Conservation (phyloP, 495 filamentous ascomycete species). For the Symbiotaphrina buchneri region DNA sequence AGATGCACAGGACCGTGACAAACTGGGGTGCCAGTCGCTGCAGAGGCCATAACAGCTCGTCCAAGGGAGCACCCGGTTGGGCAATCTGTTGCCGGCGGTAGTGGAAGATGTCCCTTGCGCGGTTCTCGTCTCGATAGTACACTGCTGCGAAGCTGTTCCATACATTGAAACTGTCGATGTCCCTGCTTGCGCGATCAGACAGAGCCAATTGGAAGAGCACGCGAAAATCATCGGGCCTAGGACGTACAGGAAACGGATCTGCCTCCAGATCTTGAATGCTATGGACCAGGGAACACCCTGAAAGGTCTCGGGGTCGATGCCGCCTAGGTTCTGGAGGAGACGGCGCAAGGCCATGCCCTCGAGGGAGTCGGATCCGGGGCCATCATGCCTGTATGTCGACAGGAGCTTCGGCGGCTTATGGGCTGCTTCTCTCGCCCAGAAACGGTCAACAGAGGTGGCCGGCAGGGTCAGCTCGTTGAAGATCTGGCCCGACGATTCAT, state of each 20-base stretch:
- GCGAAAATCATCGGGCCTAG: slow-evolving; percentile 1
- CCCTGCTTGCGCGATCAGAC: slow-evolving; percentile 3
- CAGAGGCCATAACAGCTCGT: slow-evolving; percentile 7
- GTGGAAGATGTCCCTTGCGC: neutral
- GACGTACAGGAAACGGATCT: slow-evolving; percentile 1
- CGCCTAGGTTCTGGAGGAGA: slow-evolving; percentile 4
- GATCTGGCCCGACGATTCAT: too few relatives aligned
- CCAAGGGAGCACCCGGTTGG: slow-evolving; percentile 5
- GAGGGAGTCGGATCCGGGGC: too few relatives aligned
- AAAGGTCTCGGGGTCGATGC: slow-evolving; percentile 8
- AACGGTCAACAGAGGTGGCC: too few relatives aligned
- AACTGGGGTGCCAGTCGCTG: slow-evolving; percentile 6
- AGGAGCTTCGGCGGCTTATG: too few relatives aligned
- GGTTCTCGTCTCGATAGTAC: slow-evolving; percentile 6
- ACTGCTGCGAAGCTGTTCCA: slow-evolving; percentile 10
- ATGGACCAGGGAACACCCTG: slow-evolving; percentile 7
- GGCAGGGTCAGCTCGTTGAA: too few relatives aligned
- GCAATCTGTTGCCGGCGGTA: slow-evolving; percentile 5
- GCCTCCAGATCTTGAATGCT: slow-evolving; percentile 8
- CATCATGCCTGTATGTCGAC: too few relatives aligned
- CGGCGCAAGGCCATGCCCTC: slow-evolving; percentile 6
- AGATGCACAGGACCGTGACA: slow-evolving; percentile 10
- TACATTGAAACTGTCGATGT: slow-evolving; percentile 9
- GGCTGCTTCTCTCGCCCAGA: too few relatives aligned
- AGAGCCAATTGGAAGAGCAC: neutral